These are phyloP conservation scores for Kwoniella europaea DNA, from an alignment of 768 basidiomycete genomes.

Conservation along the genomic window DNA sequence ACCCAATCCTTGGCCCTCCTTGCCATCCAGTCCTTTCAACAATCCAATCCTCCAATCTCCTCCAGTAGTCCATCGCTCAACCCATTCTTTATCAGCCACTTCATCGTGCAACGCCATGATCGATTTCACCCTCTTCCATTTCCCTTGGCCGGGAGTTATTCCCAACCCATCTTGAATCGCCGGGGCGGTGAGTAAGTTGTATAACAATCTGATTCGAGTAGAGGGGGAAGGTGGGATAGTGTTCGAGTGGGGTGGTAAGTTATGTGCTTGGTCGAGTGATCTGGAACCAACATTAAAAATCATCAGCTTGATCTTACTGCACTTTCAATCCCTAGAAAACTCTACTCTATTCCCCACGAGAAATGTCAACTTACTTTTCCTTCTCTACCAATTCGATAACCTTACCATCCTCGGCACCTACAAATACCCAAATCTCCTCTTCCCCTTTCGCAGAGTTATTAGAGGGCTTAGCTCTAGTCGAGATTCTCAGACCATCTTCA, in stretches of 20 bases:
- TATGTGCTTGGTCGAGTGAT: constrained; percentile 61
- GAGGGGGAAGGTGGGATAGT: constrained; percentile 66
- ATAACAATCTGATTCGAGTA: constrained; percentile 48
- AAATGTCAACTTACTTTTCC: constrained; percentile 67
- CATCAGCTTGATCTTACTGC: background rate
- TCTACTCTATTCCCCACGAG: no score
- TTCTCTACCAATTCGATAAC: constrained; percentile 70
- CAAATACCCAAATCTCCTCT: constrained; percentile 65
- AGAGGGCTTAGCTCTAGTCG: constrained; percentile 20
- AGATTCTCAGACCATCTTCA: constrained; percentile 51
- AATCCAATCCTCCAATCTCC: constrained; percentile 52
- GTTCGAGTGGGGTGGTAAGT: constrained; percentile 64
- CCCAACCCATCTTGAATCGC: constrained; percentile 81
- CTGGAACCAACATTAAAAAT: constrained; percentile 74
- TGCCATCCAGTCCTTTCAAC: constrained; percentile 34
- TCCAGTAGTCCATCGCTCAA: constrained; percentile 61
- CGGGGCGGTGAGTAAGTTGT: constrained; percentile 60
- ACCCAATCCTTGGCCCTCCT: constrained; percentile 32
- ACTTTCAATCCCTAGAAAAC: background rate
- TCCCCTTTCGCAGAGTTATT: constrained; percentile 38
- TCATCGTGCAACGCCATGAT: constrained; percentile 85
- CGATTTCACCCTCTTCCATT: constrained; percentile 80
- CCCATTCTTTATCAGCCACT: constrained; percentile 55
- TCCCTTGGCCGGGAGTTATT: constrained; percentile 70
- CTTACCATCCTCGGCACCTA: constrained; percentile 69